Evolutionary conservation across 306 rosid species (phyloP), one percentile per base, ranked within the genome.

Genomic region (Cicer pinnatifidum): DNA sequence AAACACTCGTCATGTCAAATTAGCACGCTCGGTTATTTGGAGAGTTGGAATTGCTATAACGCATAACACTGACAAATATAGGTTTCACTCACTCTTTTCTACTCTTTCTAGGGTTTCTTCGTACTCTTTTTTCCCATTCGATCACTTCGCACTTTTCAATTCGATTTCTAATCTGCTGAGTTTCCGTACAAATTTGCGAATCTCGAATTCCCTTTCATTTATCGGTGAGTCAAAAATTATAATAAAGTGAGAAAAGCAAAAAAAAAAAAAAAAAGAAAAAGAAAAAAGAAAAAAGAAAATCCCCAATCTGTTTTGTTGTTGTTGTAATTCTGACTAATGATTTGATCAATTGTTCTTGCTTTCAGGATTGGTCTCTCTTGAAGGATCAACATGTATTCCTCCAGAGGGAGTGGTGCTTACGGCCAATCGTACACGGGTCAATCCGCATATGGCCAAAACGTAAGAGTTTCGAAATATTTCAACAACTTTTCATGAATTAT

Each of bases 381-480:
- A 68, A 84, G 17, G 71, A 61, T 28, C 50, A 17, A 7, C 52
- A 94, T 94, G 97, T 94, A 91, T 81, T 88, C 97, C 33, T 89
- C 97, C 10, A 80, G 96, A 82, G 99, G 97, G 68, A 84, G 81
- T 68, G 91, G 92, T 74, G 88, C 87, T 45, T 94, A 91, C 56
- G 90, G 97, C 20, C 99, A 91, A 74, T 88, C 99, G 5, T 94
- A 88, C 69, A 39, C 87, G 28, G 93, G 93, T 78, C 99, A 94
- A 81, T 89, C 97, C 20, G 83, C 90, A 12, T 94, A 88, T 73
- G 95, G 87, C 80, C 91, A 89, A 77, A 91, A 90, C 57, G 96
- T 94, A 69, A 72, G 80, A 57, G 41, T 62, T 17, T 62, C 12
- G 12, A 1, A 53, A 40, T 15, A 0, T 33, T 37, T 50, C 64